Evolutionary conservation across 2,329 filamentous ascomycete species (phyloP).

Genomic region (Amesomyces nigricolor): DNA sequence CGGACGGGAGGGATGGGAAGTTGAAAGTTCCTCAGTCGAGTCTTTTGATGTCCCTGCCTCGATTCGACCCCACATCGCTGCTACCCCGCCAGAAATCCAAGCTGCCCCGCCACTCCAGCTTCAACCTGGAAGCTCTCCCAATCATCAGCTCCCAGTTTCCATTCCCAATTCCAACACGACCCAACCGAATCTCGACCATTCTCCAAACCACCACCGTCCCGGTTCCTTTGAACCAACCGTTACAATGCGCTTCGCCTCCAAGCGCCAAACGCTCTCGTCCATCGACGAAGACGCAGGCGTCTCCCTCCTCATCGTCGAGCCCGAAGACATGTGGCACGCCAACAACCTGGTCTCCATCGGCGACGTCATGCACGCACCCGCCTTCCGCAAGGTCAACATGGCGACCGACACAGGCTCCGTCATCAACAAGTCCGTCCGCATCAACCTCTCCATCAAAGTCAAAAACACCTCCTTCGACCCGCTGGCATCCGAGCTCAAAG

Average conservation of each 20-base stretch:
- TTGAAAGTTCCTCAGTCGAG: too few relatives aligned
- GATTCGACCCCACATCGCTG: too few relatives aligned
- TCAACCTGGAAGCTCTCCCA: too few relatives aligned
- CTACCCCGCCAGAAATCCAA: too few relatives aligned
- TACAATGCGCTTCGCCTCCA: conserved; percentile 37
- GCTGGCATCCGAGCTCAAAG: conserved; percentile 48
- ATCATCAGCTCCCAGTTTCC: too few relatives aligned
- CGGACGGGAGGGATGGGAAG: too few relatives aligned
- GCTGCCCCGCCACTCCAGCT: too few relatives aligned
- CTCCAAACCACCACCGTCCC: too few relatives aligned
- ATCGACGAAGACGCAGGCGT: conserved; percentile 36
- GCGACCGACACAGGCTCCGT: conserved; percentile 43
- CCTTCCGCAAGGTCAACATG: conserved; percentile 49
- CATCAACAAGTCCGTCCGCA: conserved; percentile 48
- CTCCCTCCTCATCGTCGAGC: conserved; percentile 37
- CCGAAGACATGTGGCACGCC: conserved; percentile 52
- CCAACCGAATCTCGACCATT: too few relatives aligned
- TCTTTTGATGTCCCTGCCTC: too few relatives aligned
- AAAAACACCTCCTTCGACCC: conserved; percentile 56
- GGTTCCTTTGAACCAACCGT: too few relatives aligned
- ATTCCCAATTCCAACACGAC: too few relatives aligned
- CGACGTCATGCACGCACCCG: conserved; percentile 50
- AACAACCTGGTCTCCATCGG: conserved; percentile 54
- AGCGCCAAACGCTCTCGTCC: conserved; percentile 35
- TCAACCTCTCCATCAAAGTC: conserved; percentile 52